phyloP scores from a whole-genome alignment of 2,329 filamentous ascomycete genomes.

The Endothia cerciana region DNA sequence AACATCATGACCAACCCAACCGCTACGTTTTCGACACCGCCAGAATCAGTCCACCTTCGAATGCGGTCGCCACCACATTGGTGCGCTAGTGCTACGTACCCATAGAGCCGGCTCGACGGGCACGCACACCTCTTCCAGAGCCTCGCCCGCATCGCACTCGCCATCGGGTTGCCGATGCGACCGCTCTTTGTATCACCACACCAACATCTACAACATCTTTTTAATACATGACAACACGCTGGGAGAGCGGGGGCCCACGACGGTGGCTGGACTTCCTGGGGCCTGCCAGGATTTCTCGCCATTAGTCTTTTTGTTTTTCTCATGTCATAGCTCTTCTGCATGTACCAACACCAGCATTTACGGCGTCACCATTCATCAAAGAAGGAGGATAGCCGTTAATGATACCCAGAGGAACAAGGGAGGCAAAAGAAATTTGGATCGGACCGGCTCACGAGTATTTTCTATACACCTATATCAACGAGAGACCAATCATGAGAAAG shows the following conservation, averaged over 20 bases:
- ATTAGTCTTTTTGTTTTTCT: slow-evolving; percentile 12
- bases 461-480: not conserved
- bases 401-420: slow-evolving; percentile 29
- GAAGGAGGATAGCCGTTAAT: slow-evolving; percentile 29
- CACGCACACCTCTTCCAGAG: slow-evolving; percentile 24
- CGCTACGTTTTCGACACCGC: not conserved
- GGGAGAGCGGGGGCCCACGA: slow-evolving; percentile 17
- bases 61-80: not conserved
- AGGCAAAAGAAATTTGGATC: slow-evolving; percentile 15
- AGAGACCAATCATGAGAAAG: slow-evolving; percentile 20
- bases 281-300: not conserved
- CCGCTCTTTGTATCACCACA: slow-evolving; percentile 26
- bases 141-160: slow-evolving; percentile 27
- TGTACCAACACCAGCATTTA: slow-evolving; percentile 29
- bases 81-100: slow-evolving; percentile 1
- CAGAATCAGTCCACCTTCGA: slow-evolving; percentile 10
- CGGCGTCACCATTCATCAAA: slow-evolving; percentile 25
- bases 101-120: slow-evolving; percentile 28
- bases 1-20: not conserved
- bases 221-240: slow-evolving; percentile 18
- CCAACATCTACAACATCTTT: slow-evolving; percentile 26
- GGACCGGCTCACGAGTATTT: slow-evolving; percentile 9
- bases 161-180: slow-evolving; percentile 8
- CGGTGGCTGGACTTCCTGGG: slow-evolving; percentile 8
- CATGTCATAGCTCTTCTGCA: slow-evolving; percentile 14